These are phyloP conservation scores for Zopfia rhizophila DNA, from an alignment of 2,329 filamentous ascomycete species.

Conservation along the genomic window DNA sequence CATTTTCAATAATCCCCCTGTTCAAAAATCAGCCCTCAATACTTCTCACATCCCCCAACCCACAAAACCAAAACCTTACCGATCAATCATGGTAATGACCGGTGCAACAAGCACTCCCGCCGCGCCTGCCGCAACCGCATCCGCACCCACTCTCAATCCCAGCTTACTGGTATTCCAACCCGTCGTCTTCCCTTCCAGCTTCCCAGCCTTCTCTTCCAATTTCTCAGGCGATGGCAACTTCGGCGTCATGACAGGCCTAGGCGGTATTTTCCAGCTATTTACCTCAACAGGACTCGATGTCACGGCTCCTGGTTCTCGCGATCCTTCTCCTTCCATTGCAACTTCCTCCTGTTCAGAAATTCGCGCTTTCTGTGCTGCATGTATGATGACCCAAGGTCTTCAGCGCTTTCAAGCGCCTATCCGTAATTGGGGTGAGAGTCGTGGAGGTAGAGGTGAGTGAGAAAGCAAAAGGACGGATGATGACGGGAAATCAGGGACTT, in stretches of 20 bases:
- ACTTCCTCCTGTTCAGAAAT: conserved; percentile 40
- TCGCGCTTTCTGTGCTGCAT: conserved; percentile 42
- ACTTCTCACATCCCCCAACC: neutral
- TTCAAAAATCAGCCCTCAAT: conserved; percentile 8
- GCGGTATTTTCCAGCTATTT: conserved; percentile 5
- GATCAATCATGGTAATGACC: conserved; percentile 87
- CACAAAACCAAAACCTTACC: conserved; percentile 60
- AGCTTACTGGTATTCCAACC: conserved; percentile 82
- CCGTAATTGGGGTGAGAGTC: too few species aligned
- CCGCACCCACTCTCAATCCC: conserved; percentile 71
- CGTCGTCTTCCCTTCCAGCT: conserved; percentile 7
- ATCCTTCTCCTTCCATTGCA: conserved; percentile 42
- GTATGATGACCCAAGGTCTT: too few species aligned
- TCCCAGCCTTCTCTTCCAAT: neutral
- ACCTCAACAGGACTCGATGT: conserved; percentile 13
- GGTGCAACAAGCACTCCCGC: conserved; percentile 84
- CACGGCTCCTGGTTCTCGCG: conserved; percentile 4
- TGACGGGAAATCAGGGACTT: too few species aligned
- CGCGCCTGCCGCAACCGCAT: conserved; percentile 74
- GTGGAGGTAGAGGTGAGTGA: too few species aligned
- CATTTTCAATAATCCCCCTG: conserved; percentile 83
- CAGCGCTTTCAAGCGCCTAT: too few species aligned
- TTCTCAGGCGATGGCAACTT: neutral
- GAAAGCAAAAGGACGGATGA: too few species aligned
- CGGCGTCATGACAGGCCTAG: conserved; percentile 15